Evolutionary conservation across 2,329 filamentous ascomycete genomes (phyloP).

Genomic region (Fusarium udum): DNA sequence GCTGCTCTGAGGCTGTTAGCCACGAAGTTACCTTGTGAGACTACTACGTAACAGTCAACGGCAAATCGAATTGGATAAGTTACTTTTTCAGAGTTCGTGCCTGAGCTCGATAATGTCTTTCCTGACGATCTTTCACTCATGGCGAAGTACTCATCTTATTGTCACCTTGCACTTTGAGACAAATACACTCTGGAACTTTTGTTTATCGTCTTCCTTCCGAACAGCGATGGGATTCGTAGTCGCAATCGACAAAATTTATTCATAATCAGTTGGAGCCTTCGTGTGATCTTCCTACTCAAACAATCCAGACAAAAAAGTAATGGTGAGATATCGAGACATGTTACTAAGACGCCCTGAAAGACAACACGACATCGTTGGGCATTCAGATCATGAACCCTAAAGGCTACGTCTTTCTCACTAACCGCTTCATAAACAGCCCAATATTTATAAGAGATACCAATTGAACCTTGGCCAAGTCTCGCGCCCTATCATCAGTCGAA

Average conservation of each 20-base stretch:
- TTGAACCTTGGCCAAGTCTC: background rate
- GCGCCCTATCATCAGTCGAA: background rate
- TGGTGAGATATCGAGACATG: background rate
- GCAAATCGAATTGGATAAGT: too few species aligned
- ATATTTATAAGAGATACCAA: background rate
- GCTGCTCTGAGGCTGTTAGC: too few species aligned
- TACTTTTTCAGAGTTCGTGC: background rate
- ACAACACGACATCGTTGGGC: too few species aligned
- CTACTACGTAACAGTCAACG: background rate
- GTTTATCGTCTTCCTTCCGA: background rate
- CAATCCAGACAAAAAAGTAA: background rate
- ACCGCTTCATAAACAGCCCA: background rate
- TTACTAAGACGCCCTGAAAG: background rate
- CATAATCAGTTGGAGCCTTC: background rate
- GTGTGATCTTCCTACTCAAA: background rate
- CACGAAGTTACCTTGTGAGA: background rate
- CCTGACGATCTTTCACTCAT: background rate
- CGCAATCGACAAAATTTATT: background rate
- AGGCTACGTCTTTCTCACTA: too few species aligned
- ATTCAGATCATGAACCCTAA: background rate
- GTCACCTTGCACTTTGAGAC: background rate
- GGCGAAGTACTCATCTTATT: background rate
- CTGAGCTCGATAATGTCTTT: background rate
- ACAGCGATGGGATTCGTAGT: background rate
- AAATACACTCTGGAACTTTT: constrained; percentile 3